Evolutionary conservation across 2,329 filamentous ascomycete genomes (phyloP), one percentile per base, ranked within the genome.

Genomic region (Colletotrichum tanaceti): DNA sequence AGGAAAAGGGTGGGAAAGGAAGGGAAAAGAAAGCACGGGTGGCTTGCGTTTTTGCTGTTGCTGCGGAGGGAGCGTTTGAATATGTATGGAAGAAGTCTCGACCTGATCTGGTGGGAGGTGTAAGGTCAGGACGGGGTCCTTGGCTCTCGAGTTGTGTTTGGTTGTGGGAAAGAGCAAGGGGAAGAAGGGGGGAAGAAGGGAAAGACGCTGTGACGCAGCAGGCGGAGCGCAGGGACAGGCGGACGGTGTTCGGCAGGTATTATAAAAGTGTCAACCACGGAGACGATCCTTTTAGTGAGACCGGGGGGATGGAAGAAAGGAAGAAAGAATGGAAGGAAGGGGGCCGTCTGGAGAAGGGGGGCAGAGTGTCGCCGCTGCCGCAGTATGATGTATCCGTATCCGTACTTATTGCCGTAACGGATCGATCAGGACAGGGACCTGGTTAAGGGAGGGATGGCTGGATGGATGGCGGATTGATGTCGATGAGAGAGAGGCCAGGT

Each of bases 231-330:
- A 68, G 55, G 65, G 65, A 68, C 65, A 43, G 61, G 54, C 53
- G 39, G 65, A 65, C 62, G 65, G 65, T 62, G 65, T 61, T 68
- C 65, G 65, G 62, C 65, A 69, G 66, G 66, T 69, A 44, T 69
- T 69, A 65, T 69, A 69, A 66, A 68, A 68, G 61, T 68, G 65
- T 68, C 65, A 68, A 69, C 62, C 65, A 55, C 62, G 66, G 66
- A 66, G 62, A 61, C 62, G 66, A 69, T 69, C 66, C 43, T 47
- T 66, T 66, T 69, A 69, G 66, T 65, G 62, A 66, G 66, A 64
- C 62, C 66, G 62, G 62, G 65, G 65, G 52, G 62, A 49, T 62
- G 58, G 58, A 57, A 52, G 62, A 39, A 57, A 22, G 46, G 52
- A 67, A 58, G 55, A 43, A 43, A 28, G 53, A 22, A 55, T n/a